phyloP scores from a whole-genome alignment of 768 basidiomycete genomes.

The Albatrellus ellisii region DNA sequence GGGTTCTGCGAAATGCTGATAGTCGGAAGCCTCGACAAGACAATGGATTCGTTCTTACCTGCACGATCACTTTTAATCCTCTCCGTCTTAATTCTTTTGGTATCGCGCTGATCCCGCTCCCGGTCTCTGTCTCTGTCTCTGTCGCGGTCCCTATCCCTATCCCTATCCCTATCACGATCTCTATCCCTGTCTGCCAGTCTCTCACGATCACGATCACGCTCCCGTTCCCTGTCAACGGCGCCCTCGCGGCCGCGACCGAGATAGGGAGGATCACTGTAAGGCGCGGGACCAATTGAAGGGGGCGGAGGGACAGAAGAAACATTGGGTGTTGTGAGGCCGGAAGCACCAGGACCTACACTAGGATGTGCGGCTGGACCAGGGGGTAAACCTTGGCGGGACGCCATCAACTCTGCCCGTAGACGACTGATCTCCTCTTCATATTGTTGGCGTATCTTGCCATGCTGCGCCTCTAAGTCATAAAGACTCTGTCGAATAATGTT shows the following conservation, averaged over 20 bases:
- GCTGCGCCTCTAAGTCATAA: constrained; percentile 85
- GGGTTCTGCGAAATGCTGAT: constrained; percentile 6
- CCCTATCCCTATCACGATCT: constrained; percentile 23
- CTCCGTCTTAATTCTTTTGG: constrained; percentile 12
- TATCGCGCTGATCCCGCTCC: constrained; percentile 12
- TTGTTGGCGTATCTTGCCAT: constrained; percentile 72
- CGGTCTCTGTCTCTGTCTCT: constrained; percentile 26
- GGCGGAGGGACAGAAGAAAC: constrained; percentile 15
- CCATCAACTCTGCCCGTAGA: constrained; percentile 55
- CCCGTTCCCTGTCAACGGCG: constrained; percentile 25
- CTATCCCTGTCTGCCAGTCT: constrained; percentile 17
- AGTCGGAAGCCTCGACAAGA: constrained; percentile 2
- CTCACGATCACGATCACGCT: constrained; percentile 19
- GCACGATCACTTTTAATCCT: constrained; percentile 14
- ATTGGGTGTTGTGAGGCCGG: constrained; percentile 14
- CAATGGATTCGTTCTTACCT: constrained; percentile 6
- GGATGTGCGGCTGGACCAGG: constrained; percentile 16
- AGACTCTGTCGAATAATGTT: constrained; percentile 81
- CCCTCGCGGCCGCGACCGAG: constrained; percentile 20
- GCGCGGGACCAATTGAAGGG: not conserved
- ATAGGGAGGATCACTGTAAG: constrained; percentile 12
- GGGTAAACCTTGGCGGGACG: constrained; percentile 26
- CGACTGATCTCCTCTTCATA: constrained; percentile 78
- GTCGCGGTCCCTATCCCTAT: too few species aligned
- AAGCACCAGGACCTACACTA: constrained; percentile 12